Evolutionary conservation across 1,139 yeast genomes (phyloP).

Genomic region (Saccharomyces hybrid): DNA sequence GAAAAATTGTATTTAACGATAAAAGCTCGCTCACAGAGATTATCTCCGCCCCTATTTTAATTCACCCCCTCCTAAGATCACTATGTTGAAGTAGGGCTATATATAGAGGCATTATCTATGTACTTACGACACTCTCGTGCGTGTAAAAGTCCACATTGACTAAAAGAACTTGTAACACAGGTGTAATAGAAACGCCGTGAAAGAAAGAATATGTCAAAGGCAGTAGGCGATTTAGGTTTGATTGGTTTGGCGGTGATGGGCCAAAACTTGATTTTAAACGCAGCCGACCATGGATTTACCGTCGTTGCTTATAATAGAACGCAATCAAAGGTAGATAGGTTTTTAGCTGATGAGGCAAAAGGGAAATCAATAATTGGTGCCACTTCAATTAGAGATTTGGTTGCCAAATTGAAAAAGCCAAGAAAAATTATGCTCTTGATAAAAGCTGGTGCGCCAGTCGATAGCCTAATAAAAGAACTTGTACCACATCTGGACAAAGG

Average conservation of each 20-base stretch:
- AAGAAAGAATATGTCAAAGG: background rate
- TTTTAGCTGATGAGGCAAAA: slow-evolving; percentile 91
- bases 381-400: slow-evolving; percentile 80
- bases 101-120: background rate
- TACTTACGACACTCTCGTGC: background rate
- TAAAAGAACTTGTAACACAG: background rate
- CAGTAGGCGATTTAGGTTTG: slow-evolving; percentile 75
- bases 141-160: background rate
- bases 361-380: slow-evolving; percentile 95
- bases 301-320: slow-evolving; percentile 99
- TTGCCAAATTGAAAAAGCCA: slow-evolving; percentile 88
- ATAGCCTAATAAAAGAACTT: slow-evolving; percentile 49
- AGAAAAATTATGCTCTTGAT: slow-evolving; percentile 91
- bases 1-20: background rate
- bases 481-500: no score
- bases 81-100: background rate
- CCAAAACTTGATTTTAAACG: slow-evolving; percentile 93
- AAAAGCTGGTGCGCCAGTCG: slow-evolving; percentile 91
- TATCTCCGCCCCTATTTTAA: background rate
- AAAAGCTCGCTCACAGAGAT: background rate
- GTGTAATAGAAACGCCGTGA: background rate
- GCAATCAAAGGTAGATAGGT: slow-evolving; percentile 87
- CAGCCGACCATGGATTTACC: slow-evolving; percentile 96
- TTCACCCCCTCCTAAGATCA: background rate
- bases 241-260: slow-evolving; percentile 99